phyloP scores from a whole-genome alignment of 164 flowering plant genomes.

The Dillenia suffruticosa region DNA sequence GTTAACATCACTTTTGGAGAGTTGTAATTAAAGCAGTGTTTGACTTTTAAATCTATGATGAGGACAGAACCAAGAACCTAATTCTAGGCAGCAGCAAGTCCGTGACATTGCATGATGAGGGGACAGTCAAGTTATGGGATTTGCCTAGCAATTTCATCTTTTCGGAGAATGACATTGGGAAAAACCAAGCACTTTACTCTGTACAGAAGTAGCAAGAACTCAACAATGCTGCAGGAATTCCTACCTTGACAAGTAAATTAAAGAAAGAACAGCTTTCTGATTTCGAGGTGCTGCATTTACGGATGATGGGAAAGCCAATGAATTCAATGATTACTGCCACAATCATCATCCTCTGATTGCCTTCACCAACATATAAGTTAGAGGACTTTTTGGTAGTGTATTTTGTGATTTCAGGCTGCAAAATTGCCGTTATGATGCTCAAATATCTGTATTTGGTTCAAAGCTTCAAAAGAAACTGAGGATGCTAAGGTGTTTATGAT shows the following conservation, averaged over 20 bases:
- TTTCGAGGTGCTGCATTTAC: slow-evolving; percentile 89
- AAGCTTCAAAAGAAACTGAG: slow-evolving; percentile 83
- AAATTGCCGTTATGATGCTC: slow-evolving; percentile 81
- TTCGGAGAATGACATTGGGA: slow-evolving; percentile 69
- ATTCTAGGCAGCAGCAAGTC: slow-evolving; percentile 88
- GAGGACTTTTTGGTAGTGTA: slow-evolving; percentile 80
- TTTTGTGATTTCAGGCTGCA: slow-evolving; percentile 73
- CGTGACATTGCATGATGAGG: slow-evolving; percentile 83
- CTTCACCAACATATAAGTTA: slow-evolving; percentile 73
- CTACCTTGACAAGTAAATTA: slow-evolving; percentile 45
- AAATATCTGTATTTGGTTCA: slow-evolving; percentile 81
- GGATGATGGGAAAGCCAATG: slow-evolving; percentile 61
- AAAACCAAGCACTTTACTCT: slow-evolving; percentile 75
- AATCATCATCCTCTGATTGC: slow-evolving; percentile 71
- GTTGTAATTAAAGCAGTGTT: no score
- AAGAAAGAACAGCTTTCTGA: slow-evolving; percentile 61
- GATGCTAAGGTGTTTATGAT: slow-evolving; percentile 69
- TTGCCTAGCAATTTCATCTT: slow-evolving; percentile 76
- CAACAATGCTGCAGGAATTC: slow-evolving; percentile 62
- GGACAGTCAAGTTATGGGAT: slow-evolving; percentile 76
- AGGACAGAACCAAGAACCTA: slow-evolving; percentile 59
- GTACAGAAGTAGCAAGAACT: slow-evolving; percentile 81
- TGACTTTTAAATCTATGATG: no score
- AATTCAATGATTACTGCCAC: slow-evolving; percentile 75
- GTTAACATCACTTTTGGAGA: no score